Evolutionary conservation across 108 stramenopile genomes (phyloP), one percentile per base, ranked within the genome.

Genomic region (Nannochloropsis salina): DNA sequence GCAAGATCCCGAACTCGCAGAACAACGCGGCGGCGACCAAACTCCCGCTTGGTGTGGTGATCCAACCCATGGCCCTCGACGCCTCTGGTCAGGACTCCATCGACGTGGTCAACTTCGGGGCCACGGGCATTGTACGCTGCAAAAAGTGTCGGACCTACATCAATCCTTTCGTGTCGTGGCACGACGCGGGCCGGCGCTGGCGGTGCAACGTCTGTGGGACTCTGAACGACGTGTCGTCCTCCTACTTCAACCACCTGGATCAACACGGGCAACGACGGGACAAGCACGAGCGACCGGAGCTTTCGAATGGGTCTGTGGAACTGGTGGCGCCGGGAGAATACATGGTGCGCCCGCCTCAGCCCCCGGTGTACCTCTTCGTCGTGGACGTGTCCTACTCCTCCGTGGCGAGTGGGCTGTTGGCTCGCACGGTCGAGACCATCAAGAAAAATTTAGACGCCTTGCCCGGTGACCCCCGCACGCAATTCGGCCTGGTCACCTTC

Each of bases 321-420:
- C 93, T 94, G 85, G 88, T 98, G 74, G 98, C 98, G 43, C 97
- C 97, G 2, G 90, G 91, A 42, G 97, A 99, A 89, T 99, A 99
- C 94, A 99, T 98, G 97, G 97, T 99, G 8, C 95, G 99, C 42
- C 96, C 99, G 41, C 99, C 99, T 2, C 97, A 97, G 88, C 95
- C 98, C 31, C 97, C 97, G 20, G 93, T 94, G 80, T 99, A 95
- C 90, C 94, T 98, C 86, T 98, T 98, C 89, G 96, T 98, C 41
- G 85, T 99, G 80, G 99, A 98, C 90, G 99, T 98, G 8, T 94
- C 93, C 83, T 94, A 91, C 3, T 86, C 90, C n/a, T 95, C 97
- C 11, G 96, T 96, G 6, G 89, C 90, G 41, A 93, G 91, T 81
- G 97, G 97, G 44, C 93, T 96, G 95, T 82, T 99, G 79, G 84